A percentile compares a stretch with the other conserved stretches of the same genome.
These are phyloP conservation scores for Paramecium caudatum DNA, from an alignment of 73 alveolate genomes.

Conservation along the genomic window DNA sequence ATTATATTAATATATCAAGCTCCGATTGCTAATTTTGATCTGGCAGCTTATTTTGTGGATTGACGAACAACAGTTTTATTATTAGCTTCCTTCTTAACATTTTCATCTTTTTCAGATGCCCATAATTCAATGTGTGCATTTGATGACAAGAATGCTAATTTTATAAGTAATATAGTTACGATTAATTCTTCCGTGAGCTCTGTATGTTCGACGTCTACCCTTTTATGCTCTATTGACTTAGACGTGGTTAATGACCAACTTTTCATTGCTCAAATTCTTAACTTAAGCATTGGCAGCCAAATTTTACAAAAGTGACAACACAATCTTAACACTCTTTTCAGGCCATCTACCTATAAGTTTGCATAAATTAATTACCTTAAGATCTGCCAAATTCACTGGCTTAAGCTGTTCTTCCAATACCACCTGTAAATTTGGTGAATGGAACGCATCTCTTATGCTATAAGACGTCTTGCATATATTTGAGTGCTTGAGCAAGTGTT, in stretches of 20 bases:
- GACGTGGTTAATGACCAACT: slow-evolving; percentile 89
- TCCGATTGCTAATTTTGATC: slow-evolving; percentile 85
- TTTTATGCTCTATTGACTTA: slow-evolving; percentile 94
- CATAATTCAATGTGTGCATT: slow-evolving; percentile 94
- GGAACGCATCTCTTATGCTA: slow-evolving; percentile 95
- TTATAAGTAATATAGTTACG: slow-evolving; percentile 68
- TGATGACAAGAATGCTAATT: slow-evolving; percentile 86
- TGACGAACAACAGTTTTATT: slow-evolving; percentile 75
- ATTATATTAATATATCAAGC: slow-evolving; percentile 41
- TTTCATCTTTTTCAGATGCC: slow-evolving; percentile 91
- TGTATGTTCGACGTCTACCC: slow-evolving; percentile 99
- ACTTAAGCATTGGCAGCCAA: slow-evolving; percentile 94
- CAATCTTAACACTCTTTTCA: slow-evolving; percentile 91
- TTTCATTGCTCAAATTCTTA: slow-evolving; percentile 91
- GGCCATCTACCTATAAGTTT: slow-evolving; percentile 89
- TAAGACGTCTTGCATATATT: slow-evolving; percentile 93
- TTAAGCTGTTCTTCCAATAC: slow-evolving; percentile 95
- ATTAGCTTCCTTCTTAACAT: slow-evolving; percentile 92
- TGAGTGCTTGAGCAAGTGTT: slow-evolving; percentile 91
- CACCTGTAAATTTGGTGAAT: slow-evolving; percentile 91
- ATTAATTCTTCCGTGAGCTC: slow-evolving; percentile 99
- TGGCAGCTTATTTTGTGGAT: slow-evolving; percentile 86
- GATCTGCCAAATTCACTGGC: slow-evolving; percentile 91
- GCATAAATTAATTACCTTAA: slow-evolving; percentile 76
- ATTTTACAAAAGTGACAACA: slow-evolving; percentile 89